Base-by-base conservation (phyloP, 129 eudicot species). In the Rutidosis leptorrhynchoides region DNA sequence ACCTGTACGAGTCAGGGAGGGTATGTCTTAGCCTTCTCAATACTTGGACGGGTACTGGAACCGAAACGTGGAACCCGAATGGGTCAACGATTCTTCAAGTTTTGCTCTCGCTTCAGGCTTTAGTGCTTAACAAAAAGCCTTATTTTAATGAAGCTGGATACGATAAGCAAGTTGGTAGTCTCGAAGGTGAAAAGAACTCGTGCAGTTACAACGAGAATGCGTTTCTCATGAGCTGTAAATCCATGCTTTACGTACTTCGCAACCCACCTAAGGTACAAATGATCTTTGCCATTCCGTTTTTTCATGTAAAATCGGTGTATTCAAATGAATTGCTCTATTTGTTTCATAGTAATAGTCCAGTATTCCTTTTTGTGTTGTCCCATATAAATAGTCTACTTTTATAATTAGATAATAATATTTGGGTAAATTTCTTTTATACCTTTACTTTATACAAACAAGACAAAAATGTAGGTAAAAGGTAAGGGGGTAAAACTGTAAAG, bases 141-240 rank as follows among this genome's bases (percentile, higher is more conserved):
- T 94, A 89, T 29, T 94, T 86, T 49, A 94, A 94, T 21, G 99
- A 94, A 78, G 99, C 99, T 24, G 99, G 99, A 6, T 94, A 88
- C 24, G 96, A 94, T 58, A 40, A 86, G 28, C 99, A 88, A 70
- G 74, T 86, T 42, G 99, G 99, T 21, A 79, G 95, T 64, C 74
- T 67, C 0, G 97, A 94, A 77, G 99, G 99, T 16, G 99, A 94
- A 76, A 94, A 94, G 72, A 94, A 94, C 42, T 94, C 99, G 3
- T 70, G 83, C 2, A 84, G 96, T 84, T 94, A 94, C 74, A 94
- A 94, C 11, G 99, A 94, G 68, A 94, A 86, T 68, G 95, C 97
- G 1, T 82, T 89, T 73, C 83, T 94, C 40, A 82, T 84, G 58
- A 89, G 88, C 82, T 86, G 86, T 81, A 86, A 82, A 62, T 82